Evolutionary conservation across 805 yeast genomes (phyloP).

Genomic region (Nakazawaea pomicola): DNA sequence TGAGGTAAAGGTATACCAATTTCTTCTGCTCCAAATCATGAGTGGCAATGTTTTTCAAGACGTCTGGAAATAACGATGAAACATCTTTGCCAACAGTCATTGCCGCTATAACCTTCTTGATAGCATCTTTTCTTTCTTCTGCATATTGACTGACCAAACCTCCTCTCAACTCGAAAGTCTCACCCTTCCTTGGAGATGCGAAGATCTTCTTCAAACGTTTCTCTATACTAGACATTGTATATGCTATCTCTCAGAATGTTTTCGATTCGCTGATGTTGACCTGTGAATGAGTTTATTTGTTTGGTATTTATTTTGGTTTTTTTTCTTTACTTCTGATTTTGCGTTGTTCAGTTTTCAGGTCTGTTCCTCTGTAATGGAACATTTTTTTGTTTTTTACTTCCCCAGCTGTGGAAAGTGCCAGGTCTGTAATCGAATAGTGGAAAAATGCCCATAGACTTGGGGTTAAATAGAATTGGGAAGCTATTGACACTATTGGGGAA

Average conservation of each 20-base stretch:
- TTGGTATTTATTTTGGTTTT: too few species aligned
- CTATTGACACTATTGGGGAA: constrained; percentile 52
- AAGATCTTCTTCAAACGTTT: constrained; percentile 37
- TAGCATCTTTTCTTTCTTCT: constrained; percentile 91
- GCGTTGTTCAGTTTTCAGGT: neutral
- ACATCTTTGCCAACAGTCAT: constrained; percentile 99
- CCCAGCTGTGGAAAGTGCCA: neutral
- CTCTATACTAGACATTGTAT: constrained; percentile 24
- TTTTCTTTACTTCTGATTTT: neutral
- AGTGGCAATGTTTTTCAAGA: constrained; percentile 92
- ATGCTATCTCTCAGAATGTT: too few species aligned
- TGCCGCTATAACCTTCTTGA: constrained; percentile 93
- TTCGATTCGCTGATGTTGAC: too few species aligned
- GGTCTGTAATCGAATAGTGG: too few species aligned
- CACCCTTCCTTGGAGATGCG: constrained; percentile 49
- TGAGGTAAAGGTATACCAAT: constrained; percentile 85
- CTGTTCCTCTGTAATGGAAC: neutral
- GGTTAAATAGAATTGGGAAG: constrained; percentile 43
- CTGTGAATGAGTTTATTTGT: too few species aligned
- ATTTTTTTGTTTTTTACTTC: constrained; percentile 2
- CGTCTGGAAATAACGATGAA: constrained; percentile 90
- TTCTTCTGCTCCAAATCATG: constrained; percentile 96
- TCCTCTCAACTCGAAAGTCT: constrained; percentile 82
- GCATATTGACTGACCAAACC: constrained; percentile 95
- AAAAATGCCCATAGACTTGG: constrained; percentile 43